Evolutionary conservation across 2,329 filamentous ascomycete species (phyloP).

Genomic region (Remersonia thermophila): DNA sequence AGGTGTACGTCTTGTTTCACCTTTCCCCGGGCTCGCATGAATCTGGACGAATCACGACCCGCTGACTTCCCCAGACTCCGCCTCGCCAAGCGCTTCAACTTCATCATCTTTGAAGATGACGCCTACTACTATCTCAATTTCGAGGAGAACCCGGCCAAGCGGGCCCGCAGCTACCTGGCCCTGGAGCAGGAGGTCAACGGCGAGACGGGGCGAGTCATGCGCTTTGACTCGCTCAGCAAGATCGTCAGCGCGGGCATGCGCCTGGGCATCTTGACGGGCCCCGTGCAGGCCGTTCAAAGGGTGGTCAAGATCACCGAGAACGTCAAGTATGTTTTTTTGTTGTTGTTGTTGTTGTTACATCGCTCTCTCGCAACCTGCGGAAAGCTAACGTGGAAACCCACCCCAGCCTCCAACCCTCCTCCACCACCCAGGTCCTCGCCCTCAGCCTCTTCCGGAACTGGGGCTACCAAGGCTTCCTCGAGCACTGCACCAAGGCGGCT

Average conservation of each 20-base stretch:
- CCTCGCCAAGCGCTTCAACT: conserved; percentile 6
- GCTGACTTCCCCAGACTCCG: not conserved
- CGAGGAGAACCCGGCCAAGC: conserved; percentile 5
- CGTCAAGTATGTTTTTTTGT: conserved; percentile 2
- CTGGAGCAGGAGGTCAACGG: conserved; percentile 8
- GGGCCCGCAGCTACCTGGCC: conserved; percentile 7
- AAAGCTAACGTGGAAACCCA: too few species aligned
- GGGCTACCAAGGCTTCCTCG: conserved; percentile 3
- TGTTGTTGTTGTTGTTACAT: too few species aligned
- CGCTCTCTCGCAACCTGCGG: too few species aligned
- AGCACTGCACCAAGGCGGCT: conserved; percentile 3
- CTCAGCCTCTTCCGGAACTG: conserved; percentile 3
- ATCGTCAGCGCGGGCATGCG: conserved; percentile 11
- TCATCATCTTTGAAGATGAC: conserved; percentile 5
- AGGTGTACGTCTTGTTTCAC: not conserved
- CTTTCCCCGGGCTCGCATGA: too few species aligned
- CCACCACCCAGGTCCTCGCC: conserved; percentile 2
- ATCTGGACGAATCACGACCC: too few species aligned
- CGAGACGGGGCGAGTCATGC: conserved; percentile 9
- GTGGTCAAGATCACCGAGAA: conserved; percentile 6
- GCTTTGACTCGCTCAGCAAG: conserved; percentile 11
- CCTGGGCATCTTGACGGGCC: conserved; percentile 7
- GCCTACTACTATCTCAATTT: conserved; percentile 10
- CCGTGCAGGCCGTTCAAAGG: conserved; percentile 1
- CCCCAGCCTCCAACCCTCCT: conserved; percentile 3